These are phyloP conservation scores for Clonostachys byssicola DNA, from an alignment of 2,329 filamentous ascomycete species.

Conservation along the genomic window DNA sequence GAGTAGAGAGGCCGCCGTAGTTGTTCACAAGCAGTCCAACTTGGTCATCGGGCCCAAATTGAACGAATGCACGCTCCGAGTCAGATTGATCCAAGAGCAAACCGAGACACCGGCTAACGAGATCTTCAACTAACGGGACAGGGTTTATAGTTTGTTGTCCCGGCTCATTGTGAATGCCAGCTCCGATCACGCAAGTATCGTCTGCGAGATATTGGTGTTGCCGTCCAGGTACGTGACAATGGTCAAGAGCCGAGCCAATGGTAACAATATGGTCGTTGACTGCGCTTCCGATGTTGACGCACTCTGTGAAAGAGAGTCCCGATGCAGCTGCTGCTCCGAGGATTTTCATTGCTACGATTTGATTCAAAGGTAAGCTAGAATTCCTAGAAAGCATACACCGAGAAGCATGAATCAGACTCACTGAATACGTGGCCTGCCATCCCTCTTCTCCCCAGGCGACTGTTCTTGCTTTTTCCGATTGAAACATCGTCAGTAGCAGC, in stretches of 20 bases:
- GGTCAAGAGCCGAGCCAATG: constrained; percentile 63
- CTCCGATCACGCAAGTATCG: constrained; percentile 38
- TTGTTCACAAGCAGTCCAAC: constrained; percentile 53
- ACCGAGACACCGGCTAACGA: constrained; percentile 42
- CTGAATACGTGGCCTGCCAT: constrained; percentile 58
- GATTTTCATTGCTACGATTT: constrained; percentile 56
- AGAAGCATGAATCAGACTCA: constrained; percentile 28
- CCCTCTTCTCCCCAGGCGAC: constrained; percentile 69
- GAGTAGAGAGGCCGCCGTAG: constrained; percentile 47
- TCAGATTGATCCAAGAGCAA: constrained; percentile 46
- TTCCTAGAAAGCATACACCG: constrained; percentile 40
- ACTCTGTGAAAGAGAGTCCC: constrained; percentile 50
- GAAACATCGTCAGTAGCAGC: constrained; percentile 73
- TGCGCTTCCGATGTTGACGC: constrained; percentile 52
- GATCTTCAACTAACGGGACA: constrained; percentile 28
- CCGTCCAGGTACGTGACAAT: constrained; percentile 69
- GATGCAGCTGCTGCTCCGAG: constrained; percentile 60
- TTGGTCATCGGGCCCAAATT: constrained; percentile 35
- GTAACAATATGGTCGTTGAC: constrained; percentile 58
- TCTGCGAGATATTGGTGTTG: constrained; percentile 36
- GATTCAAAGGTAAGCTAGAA: neutral
- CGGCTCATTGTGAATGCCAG: constrained; percentile 50
- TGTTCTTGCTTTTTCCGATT: constrained; percentile 60
- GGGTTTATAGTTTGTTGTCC: constrained; percentile 20
- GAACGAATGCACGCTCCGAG: constrained; percentile 46